A percentile compares a stretch with the other conserved stretches of the same genome.
Evolutionary conservation across 139 green algal species (phyloP).

Genomic region (Bryopsis sp.): DNA sequence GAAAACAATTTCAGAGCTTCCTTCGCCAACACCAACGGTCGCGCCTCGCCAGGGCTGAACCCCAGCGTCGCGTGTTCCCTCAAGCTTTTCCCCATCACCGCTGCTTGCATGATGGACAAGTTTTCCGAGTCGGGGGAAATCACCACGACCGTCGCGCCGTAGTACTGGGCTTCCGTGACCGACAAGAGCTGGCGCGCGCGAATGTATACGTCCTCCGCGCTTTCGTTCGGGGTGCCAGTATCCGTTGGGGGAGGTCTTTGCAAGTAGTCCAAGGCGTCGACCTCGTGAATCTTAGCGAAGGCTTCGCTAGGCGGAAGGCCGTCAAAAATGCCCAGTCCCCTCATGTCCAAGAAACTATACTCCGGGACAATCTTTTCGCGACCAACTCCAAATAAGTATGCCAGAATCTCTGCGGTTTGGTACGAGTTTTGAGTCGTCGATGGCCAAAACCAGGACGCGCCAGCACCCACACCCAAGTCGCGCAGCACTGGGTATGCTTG

Average conservation of each 20-base stretch:
- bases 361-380: slow-evolving; percentile 58
- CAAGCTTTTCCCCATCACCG: slow-evolving; percentile 52
- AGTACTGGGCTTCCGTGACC: slow-evolving; percentile 44
- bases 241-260: slow-evolving; percentile 27
- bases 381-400: slow-evolving; percentile 30
- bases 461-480: slow-evolving; percentile 12
- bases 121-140: slow-evolving; percentile 59
- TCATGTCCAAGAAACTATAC: slow-evolving; percentile 39
- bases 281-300: slow-evolving; percentile 25
- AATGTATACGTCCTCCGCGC: slow-evolving; percentile 51
- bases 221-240: slow-evolving; percentile 71
- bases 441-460: slow-evolving; percentile 44
- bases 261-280: slow-evolving; percentile 25
- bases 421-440: slow-evolving; percentile 51
- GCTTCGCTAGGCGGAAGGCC: slow-evolving; percentile 18
- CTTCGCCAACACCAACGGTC: not conserved
- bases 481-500: not conserved
- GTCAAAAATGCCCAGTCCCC: slow-evolving; percentile 55
- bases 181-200: slow-evolving; percentile 54
- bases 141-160: slow-evolving; percentile 42
- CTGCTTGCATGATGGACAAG: slow-evolving; percentile 58
- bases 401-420: slow-evolving; percentile 58
- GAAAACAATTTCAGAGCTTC: not conserved
- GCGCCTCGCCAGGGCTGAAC: slow-evolving; percentile 25
- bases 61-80: slow-evolving; percentile 36